Evolutionary conservation across 2,329 filamentous ascomycete species (phyloP), one percentile per base, ranked within the genome.

Genomic region (Curvularia lunata): DNA sequence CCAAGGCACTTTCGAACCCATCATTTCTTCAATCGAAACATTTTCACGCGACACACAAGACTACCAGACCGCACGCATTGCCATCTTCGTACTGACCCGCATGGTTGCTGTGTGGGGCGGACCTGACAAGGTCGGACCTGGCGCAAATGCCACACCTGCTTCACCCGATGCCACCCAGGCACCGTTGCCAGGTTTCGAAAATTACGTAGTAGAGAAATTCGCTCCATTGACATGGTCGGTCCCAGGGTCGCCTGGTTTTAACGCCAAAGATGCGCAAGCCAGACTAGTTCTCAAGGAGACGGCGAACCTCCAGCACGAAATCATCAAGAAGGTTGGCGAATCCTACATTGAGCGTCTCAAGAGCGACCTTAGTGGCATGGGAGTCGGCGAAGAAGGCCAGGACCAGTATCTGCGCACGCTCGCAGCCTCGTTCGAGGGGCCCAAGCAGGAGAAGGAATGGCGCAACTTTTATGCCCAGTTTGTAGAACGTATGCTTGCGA

Each of bases 41-140:
- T 89, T 97, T 62, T 89, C 92, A 52, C 89, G 90, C 75, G 92
- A 93, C 42, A 83, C 92, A 18, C 82, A 85, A 3, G 88, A 90
- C 67, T 85, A 86, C 42, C 83, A 83, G 12, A 88, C 85, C 0
- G 86, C 87, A 38, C 86, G 88, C 45, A 86, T 97, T 60, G 91
- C 94, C 1, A 93, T 98, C 68, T 88, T 86, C 19, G 87, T 97
- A 12, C 85, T 99, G 69, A 84, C 85, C 21, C 88, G 88, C 63
- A 97, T 99, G 89, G 91, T 89, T 8, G 82, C 85, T 28, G 88
- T 92, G 40, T 99, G 95, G 94, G 94, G 95, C 56, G 95, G 94
- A 0, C 91, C 92, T 1, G 91, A 96, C 63, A 78, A 87, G 43
- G 65, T 77, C 16, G 69, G 69, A 19, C 69, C 72, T 10, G 63